Conservation (phyloP, 2,329 filamentous ascomycete species). For the Botrytis pseudocinerea region DNA sequence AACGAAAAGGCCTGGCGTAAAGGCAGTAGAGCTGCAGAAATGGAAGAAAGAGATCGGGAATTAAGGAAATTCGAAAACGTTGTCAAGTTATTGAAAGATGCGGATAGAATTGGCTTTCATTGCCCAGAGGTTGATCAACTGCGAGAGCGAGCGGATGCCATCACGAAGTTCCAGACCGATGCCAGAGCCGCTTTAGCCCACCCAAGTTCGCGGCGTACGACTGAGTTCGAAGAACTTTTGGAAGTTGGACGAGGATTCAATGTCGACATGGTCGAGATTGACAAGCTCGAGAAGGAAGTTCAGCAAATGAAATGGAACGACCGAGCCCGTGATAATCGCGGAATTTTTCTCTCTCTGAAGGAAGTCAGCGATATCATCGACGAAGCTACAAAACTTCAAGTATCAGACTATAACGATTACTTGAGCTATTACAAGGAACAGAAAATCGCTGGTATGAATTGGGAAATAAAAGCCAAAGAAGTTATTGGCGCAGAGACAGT, state of each 20-base stretch:
- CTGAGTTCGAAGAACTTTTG: conserved; percentile 85
- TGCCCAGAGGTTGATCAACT: conserved; percentile 86
- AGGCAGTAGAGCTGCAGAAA: conserved; percentile 73
- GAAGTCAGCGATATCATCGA: conserved; percentile 79
- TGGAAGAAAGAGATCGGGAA: conserved; percentile 81
- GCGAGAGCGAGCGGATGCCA: conserved; percentile 80
- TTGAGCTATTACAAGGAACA: conserved; percentile 76
- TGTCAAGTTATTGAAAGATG: conserved; percentile 77
- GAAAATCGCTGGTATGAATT: conserved; percentile 73
- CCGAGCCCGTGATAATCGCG: conserved; percentile 65
- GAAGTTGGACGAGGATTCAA: conserved; percentile 88
- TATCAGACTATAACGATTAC: conserved; percentile 78
- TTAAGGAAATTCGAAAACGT: conserved; percentile 88
- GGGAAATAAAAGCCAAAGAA: conserved; percentile 92
- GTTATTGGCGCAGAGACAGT: conserved; percentile 88
- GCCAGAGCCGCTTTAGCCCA: conserved; percentile 71
- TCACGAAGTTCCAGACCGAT: conserved; percentile 79
- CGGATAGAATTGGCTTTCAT: conserved; percentile 87
- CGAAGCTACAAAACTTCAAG: conserved; percentile 73
- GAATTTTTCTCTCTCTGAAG: conserved; percentile 67
- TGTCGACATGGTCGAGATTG: conserved; percentile 86
- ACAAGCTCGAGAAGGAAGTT: conserved; percentile 74
- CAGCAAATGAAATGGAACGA: conserved; percentile 89
- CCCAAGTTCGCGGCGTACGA: conserved; percentile 60
- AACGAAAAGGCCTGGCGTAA: conserved; percentile 85